Evolutionary conservation across 2,329 filamentous ascomycete genomes (phyloP).

Genomic region (Aspergillus brasiliensis): DNA sequence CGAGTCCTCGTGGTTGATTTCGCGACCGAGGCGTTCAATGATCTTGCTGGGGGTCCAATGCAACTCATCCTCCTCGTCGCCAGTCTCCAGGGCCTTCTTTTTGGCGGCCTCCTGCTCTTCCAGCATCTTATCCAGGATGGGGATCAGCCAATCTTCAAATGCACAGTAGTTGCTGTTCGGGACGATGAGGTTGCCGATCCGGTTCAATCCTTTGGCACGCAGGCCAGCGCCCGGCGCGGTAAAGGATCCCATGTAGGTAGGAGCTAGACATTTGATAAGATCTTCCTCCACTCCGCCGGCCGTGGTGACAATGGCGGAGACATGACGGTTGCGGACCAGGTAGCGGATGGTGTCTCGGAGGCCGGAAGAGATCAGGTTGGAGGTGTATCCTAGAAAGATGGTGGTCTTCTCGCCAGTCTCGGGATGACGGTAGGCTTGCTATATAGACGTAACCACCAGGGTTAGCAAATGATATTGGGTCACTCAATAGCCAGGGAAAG

Average conservation of each 20-base stretch:
- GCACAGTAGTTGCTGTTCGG: constrained; percentile 97
- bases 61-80: constrained; percentile 64
- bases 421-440: constrained; percentile 79
- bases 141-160: constrained; percentile 97
- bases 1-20: constrained; percentile 88
- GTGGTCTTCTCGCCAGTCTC: constrained; percentile 80
- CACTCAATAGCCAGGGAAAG: not conserved
- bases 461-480: not conserved
- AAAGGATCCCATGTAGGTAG: constrained; percentile 91
- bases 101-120: constrained; percentile 86
- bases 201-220: constrained; percentile 83
- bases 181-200: constrained; percentile 93
- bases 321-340: constrained; percentile 87
- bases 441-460: constrained; percentile 25
- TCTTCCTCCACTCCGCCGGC: constrained; percentile 96
- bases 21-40: constrained; percentile 84
- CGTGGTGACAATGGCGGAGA: constrained; percentile 91
- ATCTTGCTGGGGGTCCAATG: constrained; percentile 94
- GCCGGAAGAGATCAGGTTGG: constrained; percentile 95
- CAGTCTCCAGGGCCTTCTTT: constrained; percentile 49
- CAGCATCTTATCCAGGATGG: constrained; percentile 91
- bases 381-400: constrained; percentile 96
- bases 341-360: constrained; percentile 89
- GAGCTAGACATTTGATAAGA: constrained; percentile 95
- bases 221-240: constrained; percentile 73